Conservation (phyloP, 257 asterid genomes). For the Solanum paucissectum region DNA sequence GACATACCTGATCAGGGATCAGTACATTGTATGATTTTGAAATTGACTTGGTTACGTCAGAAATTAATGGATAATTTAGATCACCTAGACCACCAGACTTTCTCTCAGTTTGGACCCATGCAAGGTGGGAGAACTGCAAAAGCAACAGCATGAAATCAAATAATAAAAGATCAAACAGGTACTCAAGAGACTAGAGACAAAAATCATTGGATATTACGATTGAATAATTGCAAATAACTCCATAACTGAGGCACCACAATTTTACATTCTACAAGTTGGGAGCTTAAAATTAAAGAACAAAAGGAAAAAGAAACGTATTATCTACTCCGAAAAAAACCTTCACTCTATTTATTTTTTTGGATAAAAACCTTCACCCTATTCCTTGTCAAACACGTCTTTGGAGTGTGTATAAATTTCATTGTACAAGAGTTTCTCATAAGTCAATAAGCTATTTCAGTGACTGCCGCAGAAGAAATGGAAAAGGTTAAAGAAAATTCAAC, state of each 20-base stretch:
- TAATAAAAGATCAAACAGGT: background rate
- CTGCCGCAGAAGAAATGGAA: background rate
- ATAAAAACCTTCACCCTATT: background rate
- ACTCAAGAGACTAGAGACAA: background rate
- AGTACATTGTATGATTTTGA: conserved; percentile 55
- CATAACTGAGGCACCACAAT: background rate
- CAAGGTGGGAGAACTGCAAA: conserved; percentile 56
- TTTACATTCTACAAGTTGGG: background rate
- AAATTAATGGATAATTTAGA: conserved; percentile 69
- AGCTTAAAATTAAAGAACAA: background rate
- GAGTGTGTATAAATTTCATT: background rate
- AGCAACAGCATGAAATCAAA: conserved; percentile 12
- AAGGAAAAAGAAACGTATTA: background rate
- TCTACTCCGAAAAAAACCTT: background rate
- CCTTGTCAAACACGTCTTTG: background rate
- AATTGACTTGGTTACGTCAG: conserved; percentile 80
- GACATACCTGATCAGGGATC: conserved; percentile 65
- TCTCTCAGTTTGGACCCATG: conserved; percentile 98
- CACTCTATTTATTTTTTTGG: background rate
- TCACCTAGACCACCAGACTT: conserved; percentile 95
- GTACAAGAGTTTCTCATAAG: background rate
- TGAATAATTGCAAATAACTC: background rate
- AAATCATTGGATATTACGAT: background rate
- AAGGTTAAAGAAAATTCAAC: background rate
- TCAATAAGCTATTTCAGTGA: background rate